A percentile compares a stretch with the other conserved stretches of the same genome.
Conservation (phyloP, 352 stramenopile genomes). For the Pythium rishiriense region DNA sequence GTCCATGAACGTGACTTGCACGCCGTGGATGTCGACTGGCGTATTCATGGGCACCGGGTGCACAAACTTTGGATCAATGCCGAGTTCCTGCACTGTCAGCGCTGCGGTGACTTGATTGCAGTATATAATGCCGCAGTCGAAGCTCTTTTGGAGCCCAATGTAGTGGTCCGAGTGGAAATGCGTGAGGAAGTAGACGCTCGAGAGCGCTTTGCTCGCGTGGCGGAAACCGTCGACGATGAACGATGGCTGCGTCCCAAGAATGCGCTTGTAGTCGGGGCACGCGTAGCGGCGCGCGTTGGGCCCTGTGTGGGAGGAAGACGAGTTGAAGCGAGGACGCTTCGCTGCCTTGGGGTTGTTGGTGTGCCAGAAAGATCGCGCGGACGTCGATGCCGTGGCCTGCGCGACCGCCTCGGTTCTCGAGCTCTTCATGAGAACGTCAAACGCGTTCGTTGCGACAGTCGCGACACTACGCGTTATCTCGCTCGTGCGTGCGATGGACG, state of each 20-base stretch:
- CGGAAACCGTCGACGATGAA: conserved; percentile 89
- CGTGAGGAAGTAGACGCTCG: conserved; percentile 94
- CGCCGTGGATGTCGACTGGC: conserved; percentile 74
- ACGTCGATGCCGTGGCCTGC: conserved; percentile 14
- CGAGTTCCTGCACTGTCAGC: conserved; percentile 91
- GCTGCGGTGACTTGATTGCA: conserved; percentile 92
- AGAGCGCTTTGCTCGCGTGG: conserved; percentile 74
- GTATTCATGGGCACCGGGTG: conserved; percentile 91
- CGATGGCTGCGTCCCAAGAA: conserved; percentile 68
- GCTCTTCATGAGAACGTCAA: conserved; percentile 83
- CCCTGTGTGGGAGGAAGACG: not conserved
- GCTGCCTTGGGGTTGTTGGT: conserved; percentile 12
- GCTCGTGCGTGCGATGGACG: conserved; percentile 17
- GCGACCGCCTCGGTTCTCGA: conserved; percentile 57
- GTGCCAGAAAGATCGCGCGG: conserved; percentile 26
- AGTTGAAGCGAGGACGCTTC: conserved; percentile 18
- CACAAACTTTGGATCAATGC: conserved; percentile 90
- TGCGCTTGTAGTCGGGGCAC: conserved; percentile 83
- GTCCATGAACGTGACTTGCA: conserved; percentile 95
- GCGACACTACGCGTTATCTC: not conserved
- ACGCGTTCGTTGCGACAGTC: conserved; percentile 52
- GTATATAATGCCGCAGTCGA: conserved; percentile 94
- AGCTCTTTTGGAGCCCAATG: conserved; percentile 86
- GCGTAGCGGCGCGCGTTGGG: conserved; percentile 13
- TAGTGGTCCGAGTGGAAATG: conserved; percentile 99